These are phyloP conservation scores for Sclerotiophoma versabilis DNA, from an alignment of 2,329 filamentous ascomycete species.

Conservation along the genomic window DNA sequence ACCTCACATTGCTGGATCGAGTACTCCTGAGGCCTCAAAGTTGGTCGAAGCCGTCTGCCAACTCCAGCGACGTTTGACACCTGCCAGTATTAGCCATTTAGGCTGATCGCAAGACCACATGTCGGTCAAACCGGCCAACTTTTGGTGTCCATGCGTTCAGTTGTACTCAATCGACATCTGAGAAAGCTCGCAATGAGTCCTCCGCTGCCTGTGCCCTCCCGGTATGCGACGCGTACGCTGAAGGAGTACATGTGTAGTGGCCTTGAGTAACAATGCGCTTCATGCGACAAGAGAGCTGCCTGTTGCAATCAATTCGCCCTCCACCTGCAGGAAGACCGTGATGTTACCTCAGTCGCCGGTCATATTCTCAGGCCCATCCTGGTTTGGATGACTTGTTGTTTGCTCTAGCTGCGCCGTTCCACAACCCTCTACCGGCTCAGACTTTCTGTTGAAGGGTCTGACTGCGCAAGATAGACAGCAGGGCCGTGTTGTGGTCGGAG, in stretches of 20 bases:
- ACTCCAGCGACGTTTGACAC: conserved; percentile 15
- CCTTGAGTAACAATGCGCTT: conserved; percentile 8
- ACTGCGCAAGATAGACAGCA: conserved; percentile 7
- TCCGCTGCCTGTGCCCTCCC: conserved; percentile 9
- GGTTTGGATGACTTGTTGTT: background rate
- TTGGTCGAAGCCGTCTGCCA: conserved; percentile 18
- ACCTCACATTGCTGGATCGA: conserved; percentile 16
- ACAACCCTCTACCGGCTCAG: conserved; percentile 19
- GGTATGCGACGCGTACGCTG: conserved; percentile 15
- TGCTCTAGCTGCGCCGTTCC: conserved; percentile 26
- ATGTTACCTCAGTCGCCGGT: conserved; percentile 1
- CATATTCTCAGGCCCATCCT: background rate
- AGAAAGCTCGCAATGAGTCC: conserved; percentile 1
- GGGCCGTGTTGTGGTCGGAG: conserved; percentile 12
- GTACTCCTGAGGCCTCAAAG: conserved; percentile 13
- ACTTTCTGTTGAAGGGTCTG: conserved; percentile 4
- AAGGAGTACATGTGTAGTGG: conserved; percentile 9
- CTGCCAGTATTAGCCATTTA: conserved; percentile 21
- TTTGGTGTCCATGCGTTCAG: conserved; percentile 21
- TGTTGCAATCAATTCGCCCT: conserved; percentile 1
- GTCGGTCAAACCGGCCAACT: conserved; percentile 12
- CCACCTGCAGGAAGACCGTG: background rate
- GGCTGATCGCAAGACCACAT: conserved; percentile 15
- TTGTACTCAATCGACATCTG: conserved; percentile 11
- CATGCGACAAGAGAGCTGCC: conserved; percentile 4